Evolutionary conservation across 805 yeast genomes (phyloP).

Genomic region (Schwanniomyces sp.): DNA sequence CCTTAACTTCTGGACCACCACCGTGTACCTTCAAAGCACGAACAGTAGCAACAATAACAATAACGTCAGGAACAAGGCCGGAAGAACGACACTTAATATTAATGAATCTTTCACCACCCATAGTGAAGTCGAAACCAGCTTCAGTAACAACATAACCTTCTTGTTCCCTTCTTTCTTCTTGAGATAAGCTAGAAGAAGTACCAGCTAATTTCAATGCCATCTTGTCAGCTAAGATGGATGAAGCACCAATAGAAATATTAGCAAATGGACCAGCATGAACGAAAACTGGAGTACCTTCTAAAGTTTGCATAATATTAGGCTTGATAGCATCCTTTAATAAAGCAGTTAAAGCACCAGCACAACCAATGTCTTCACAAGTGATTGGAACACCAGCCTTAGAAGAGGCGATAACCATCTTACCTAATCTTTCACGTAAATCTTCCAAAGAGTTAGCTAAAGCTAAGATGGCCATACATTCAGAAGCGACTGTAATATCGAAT

Average conservation of each 20-base stretch:
- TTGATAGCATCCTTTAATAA: constrained; percentile 78
- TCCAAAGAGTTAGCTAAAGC: constrained; percentile 70
- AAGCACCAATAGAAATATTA: constrained; percentile 83
- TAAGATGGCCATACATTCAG: constrained; percentile 83
- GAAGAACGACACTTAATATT: constrained; percentile 81
- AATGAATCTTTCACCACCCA: constrained; percentile 89
- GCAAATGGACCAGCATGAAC: constrained; percentile 92
- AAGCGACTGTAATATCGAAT: constrained; percentile 82
- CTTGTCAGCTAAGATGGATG: constrained; percentile 78
- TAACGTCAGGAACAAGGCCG: constrained; percentile 76
- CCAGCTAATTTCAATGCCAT: constrained; percentile 81
- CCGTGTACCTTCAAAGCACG: constrained; percentile 86
- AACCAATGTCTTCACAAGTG: constrained; percentile 81
- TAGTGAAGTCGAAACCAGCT: constrained; percentile 87
- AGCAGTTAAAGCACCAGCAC: constrained; percentile 86
- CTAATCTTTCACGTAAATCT: constrained; percentile 74
- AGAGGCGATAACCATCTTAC: constrained; percentile 73
- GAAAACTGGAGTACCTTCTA: constrained; percentile 85
- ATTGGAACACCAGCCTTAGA: constrained; percentile 68
- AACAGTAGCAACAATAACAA: constrained; percentile 80
- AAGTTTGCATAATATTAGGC: constrained; percentile 84
- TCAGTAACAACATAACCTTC: constrained; percentile 82
- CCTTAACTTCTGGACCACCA: constrained; percentile 86
- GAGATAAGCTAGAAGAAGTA: constrained; percentile 47
- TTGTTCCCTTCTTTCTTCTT: constrained; percentile 45